A percentile compares a stretch with the other conserved stretches of the same genome.
Evolutionary conservation across 192 early-diverging fungal species (phyloP).

Genomic region (Coemansia erecta): DNA sequence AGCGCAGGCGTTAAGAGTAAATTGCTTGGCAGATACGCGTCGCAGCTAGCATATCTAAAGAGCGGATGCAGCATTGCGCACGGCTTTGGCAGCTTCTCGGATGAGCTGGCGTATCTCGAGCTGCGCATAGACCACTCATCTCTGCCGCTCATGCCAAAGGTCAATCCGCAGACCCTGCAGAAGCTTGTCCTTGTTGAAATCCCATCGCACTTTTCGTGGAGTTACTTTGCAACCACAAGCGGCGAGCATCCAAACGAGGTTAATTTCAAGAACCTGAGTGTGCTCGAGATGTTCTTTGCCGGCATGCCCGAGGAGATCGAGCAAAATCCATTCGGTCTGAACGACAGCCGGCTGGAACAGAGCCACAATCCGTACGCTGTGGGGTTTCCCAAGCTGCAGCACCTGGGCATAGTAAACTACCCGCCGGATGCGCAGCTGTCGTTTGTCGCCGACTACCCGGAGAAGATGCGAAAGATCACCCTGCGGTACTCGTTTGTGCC

Average conservation of each 20-base stretch:
- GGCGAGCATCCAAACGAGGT: neutral
- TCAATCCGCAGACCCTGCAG: neutral
- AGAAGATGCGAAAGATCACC: neutral
- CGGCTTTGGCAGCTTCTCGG: neutral
- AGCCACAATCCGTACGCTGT: neutral
- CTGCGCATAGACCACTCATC: neutral
- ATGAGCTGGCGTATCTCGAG: slow-evolving; percentile 1
- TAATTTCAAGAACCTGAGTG: neutral
- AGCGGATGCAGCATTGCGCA: neutral
- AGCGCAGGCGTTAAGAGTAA: neutral
- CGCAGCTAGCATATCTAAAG: neutral
- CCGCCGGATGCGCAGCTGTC: slow-evolving; percentile 1
- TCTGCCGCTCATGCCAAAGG: neutral
- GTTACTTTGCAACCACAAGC: neutral
- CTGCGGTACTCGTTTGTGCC: slow-evolving; percentile 3
- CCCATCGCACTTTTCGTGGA: neutral
- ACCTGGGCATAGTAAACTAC: neutral
- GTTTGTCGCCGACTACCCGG: neutral
- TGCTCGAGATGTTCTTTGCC: neutral
- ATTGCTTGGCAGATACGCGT: neutral
- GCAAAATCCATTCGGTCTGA: neutral
- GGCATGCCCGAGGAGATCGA: neutral
- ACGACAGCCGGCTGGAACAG: neutral
- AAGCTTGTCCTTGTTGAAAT: neutral
- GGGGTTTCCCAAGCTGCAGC: neutral